Evolutionary conservation across 1,284 basidiomycete genomes (phyloP).

Genomic region (Vanrija sp.): DNA sequence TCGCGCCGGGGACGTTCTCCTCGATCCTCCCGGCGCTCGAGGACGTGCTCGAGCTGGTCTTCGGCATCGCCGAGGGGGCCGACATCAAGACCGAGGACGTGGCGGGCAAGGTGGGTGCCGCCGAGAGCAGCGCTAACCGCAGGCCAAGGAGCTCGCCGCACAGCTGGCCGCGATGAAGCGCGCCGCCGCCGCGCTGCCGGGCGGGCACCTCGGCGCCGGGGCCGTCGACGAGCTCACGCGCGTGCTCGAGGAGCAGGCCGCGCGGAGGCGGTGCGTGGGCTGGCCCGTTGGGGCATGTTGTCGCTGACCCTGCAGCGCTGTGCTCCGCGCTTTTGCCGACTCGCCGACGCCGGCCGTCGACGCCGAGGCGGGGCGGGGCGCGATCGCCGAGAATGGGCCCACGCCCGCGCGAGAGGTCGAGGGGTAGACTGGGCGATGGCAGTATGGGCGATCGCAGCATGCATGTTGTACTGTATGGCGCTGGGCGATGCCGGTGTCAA

Average conservation of each 20-base stretch:
- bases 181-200: conserved; percentile 6
- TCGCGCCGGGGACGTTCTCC: conserved; percentile 9
- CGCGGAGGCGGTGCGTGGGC: conserved; percentile 4
- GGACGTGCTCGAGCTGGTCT: conserved; percentile 13
- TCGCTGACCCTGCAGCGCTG: background rate
- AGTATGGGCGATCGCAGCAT: no score
- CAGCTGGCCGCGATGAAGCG: conserved; percentile 7
- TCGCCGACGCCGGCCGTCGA: conserved; percentile 6
- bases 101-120: conserved; percentile 4
- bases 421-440: no score
- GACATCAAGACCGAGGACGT: conserved; percentile 5
- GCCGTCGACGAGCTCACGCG: conserved; percentile 5
- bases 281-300: background rate
- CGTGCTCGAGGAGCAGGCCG: conserved; percentile 9
- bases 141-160: conserved; percentile 10
- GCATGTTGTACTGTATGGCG: no score
- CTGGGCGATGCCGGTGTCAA: no score
- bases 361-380: background rate
- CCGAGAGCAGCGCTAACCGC: background rate
- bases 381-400: no score
- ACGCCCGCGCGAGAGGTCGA: no score
- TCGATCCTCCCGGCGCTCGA: conserved; percentile 12
- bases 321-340: conserved; percentile 1
- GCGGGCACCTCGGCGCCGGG: conserved; percentile 14
- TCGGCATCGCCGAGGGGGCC: conserved; percentile 8